Percentiles rank a stretch among this genome's conserved stretches.
Evolutionary conservation across 78 protist species (phyloP).

Genomic region (Polysphondylium violaceum): DNA sequence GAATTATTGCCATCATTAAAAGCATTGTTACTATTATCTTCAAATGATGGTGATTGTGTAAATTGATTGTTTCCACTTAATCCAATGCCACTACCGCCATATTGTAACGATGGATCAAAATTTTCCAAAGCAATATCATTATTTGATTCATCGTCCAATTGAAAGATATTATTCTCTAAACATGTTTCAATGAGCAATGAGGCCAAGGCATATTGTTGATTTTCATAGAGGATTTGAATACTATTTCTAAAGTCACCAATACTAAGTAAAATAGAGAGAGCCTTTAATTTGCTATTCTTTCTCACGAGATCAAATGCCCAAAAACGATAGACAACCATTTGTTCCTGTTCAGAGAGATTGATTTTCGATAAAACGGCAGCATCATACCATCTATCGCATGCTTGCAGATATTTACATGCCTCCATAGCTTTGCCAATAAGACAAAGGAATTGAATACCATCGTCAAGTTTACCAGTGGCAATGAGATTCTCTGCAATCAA

Average conservation of each 20-base stretch:
- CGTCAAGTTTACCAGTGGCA: slow-evolving; percentile 68
- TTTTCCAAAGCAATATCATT: no score
- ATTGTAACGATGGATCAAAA: no score
- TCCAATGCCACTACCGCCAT: no score
- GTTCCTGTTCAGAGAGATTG: slow-evolving; percentile 53
- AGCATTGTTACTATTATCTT: not conserved
- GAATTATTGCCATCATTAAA: no score
- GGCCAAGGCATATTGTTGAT: slow-evolving; percentile 47
- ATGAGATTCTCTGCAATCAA: slow-evolving; percentile 70
- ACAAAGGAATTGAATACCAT: slow-evolving; percentile 81
- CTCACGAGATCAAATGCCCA: slow-evolving; percentile 40
- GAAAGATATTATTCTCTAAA: slow-evolving; percentile 19
- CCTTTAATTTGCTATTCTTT: not conserved
- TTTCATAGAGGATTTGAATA: slow-evolving; percentile 54
- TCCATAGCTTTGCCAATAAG: slow-evolving; percentile 65
- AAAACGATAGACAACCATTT: slow-evolving; percentile 2
- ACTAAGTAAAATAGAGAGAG: slow-evolving; percentile 17
- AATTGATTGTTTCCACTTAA: no score
- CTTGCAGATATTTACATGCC: slow-evolving; percentile 76
- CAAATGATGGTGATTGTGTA: not conserved
- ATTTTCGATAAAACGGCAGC: slow-evolving; percentile 70
- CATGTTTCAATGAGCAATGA: slow-evolving; percentile 42
- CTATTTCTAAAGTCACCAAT: slow-evolving; percentile 59
- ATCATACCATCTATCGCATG: slow-evolving; percentile 67
- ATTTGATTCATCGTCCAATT: no score